Base-by-base conservation (phyloP, 192 early-diverging fungal genomes). In the Glomus cerebriforme region DNA sequence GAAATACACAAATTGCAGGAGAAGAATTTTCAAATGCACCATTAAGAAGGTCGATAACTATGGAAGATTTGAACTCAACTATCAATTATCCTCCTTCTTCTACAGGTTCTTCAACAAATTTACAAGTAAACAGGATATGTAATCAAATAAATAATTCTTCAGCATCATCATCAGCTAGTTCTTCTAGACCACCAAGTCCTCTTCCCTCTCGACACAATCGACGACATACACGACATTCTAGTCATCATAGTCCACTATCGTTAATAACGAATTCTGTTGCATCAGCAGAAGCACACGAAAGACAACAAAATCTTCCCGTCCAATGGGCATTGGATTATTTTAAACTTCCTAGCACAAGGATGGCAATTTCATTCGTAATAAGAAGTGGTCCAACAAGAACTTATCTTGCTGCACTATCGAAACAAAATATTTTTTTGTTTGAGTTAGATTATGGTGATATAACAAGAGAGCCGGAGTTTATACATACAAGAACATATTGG, bases 351-450 rank as follows among this genome's bases (percentile, higher is more conserved):
- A 13, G 37, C 5, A 76, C 74, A 37, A 76, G 15, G 27, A 63
- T 76, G 60, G 31, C 59, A 0, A 0, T 76, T 63, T 64, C 74
- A 19, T 76, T 76, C 22, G 35, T 39, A 15, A 9, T 63, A 59
- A 32, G 74, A 24, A 64, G 19, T 29, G 74, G 74, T 2, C 59
- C 60, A 19, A 32, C 59, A 6, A 59, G 60, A 76, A 39, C 74
- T 9, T 76, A 63, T 32, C 17, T 76, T 19, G 59, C 74, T 13
- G 74, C 35, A 24, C 19, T 76, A 37, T 59, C 74, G 32, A 76
- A 63, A 29, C 74, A 76, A 39, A 76, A 76, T 76, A 76, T 76
- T 26, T 76, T 62, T 43, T 43, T 76, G 9, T 76, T 76, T 60
- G 59, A 63, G 59, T 24, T 76, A 43, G 74, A 76, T 35, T 59